Evolutionary conservation across 2,329 filamentous ascomycete genomes (phyloP).

Genomic region (Colletotrichum endophyticum): DNA sequence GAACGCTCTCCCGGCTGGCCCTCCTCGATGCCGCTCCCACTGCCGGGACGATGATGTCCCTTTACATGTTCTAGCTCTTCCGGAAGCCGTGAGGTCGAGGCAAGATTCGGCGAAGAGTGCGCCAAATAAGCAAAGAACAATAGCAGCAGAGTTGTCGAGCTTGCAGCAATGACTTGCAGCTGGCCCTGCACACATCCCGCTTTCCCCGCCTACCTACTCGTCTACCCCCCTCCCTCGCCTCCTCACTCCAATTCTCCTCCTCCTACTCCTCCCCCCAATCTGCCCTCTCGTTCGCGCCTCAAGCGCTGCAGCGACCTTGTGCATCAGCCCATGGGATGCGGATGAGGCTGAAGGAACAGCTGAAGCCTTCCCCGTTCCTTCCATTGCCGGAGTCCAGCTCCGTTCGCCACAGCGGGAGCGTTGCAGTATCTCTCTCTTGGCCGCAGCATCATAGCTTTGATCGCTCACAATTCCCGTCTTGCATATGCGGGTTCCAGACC

Average conservation of each 20-base stretch:
- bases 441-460: neutral
- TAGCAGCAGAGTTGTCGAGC: neutral
- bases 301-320: neutral
- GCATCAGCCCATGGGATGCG: neutral
- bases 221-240: neutral
- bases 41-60: neutral
- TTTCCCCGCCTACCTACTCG: neutral
- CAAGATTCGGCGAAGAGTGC: neutral
- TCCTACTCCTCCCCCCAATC: neutral
- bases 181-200: neutral
- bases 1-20: neutral
- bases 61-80: neutral
- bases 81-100: neutral
- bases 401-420: neutral
- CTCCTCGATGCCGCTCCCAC: neutral
- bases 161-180: conserved; percentile 1
- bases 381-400: neutral
- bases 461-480: neutral
- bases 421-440: neutral
- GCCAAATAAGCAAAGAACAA: neutral
- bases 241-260: neutral
- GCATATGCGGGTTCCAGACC: neutral
- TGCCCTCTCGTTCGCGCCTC: neutral
- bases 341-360: neutral
- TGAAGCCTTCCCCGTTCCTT: neutral